phyloP scores from a whole-genome alignment of 441 rosid species.

The Pelargonium fulgidum region DNA sequence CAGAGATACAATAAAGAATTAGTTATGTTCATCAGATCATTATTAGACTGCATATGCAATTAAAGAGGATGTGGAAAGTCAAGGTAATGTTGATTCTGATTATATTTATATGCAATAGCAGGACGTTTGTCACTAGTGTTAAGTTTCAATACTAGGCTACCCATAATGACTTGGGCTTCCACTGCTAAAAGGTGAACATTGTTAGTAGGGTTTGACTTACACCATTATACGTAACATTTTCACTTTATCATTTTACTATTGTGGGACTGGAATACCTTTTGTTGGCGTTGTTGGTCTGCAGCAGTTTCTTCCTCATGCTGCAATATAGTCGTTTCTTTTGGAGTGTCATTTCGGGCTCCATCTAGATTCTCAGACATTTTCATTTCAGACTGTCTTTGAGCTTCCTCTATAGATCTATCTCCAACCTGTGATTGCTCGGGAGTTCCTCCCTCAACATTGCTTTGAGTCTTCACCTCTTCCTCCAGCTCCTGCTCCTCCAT shows the following conservation, averaged over 20 bases:
- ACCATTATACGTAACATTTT: too few species aligned
- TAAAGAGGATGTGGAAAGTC: neutral
- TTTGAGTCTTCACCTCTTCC: constrained; percentile 32
- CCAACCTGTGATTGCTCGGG: constrained; percentile 33
- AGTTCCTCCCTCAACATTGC: constrained; percentile 31
- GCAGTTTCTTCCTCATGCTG: constrained; percentile 43
- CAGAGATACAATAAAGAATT: neutral
- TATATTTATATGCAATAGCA: neutral
- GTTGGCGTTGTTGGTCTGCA: constrained; percentile 35
- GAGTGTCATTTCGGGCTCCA: constrained; percentile 28
- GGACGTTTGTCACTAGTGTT: too few species aligned
- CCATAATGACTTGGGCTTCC: too few species aligned
- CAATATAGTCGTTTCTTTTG: constrained; percentile 26
- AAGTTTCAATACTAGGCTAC: too few species aligned
- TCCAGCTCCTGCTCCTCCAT: constrained; percentile 42
- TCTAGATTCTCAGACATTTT: constrained; percentile 34
- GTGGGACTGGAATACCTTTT: constrained; percentile 37
- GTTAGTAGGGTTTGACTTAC: too few species aligned
- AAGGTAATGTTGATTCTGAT: neutral
- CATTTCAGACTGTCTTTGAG: constrained; percentile 34
- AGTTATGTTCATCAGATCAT: neutral
- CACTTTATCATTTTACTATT: too few species aligned
- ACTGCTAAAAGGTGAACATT: too few species aligned
- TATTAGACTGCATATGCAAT: neutral
- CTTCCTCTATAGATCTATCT: constrained; percentile 35